Evolutionary conservation across 176 grass and related monocot species (phyloP), one percentile per base, ranked within the genome.

Genomic region (Poa annua): DNA sequence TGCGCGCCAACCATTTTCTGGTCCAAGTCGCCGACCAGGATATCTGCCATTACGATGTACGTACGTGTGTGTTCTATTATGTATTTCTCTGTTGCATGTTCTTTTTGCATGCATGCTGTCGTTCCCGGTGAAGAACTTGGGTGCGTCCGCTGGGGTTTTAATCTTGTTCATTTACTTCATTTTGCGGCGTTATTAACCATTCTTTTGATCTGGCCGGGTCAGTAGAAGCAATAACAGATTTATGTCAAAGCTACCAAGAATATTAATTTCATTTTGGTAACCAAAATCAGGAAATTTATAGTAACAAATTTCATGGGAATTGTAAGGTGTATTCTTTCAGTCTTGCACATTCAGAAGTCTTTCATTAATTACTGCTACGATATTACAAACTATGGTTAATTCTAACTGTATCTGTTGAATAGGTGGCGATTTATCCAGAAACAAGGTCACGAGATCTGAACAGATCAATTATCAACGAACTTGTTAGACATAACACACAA

Each of bases 1-100:
- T 92, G 0, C 78, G 69, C 19, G 85, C 92, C 8, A 95, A 95
- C 47, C 92, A 95, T 68, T 95, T 92, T 10, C 85, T 95, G 0
- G 93, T 84, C 0, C 81, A 88, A 22, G 11, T 88, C 32, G 83
- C 79, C 1, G 82, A 88, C 26, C 74, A 86, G 54, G 88, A 83
- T 15, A 35, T 92, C 22, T 88, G 19, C 41, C 93, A 89, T 10
- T 95, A 92, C 50, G 85, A 92, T 50, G 93, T 90, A 80, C 45
- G 93, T 90, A 80, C 45, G 81, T 60, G 15, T 11, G 21, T 16
- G 34, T 8, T 50, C 66, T 29, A 1, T 14, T 14, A 11, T 48
- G 11, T 48, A 48, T 14, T 12, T 14, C 3, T 62, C 14, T 34
- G 62, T 16, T 65, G 62, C 62, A 64, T 63, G 60, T 42, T 42